These are phyloP conservation scores for Piromyces finnis DNA, from an alignment of 192 early-diverging fungal species.

Conservation along the genomic window DNA sequence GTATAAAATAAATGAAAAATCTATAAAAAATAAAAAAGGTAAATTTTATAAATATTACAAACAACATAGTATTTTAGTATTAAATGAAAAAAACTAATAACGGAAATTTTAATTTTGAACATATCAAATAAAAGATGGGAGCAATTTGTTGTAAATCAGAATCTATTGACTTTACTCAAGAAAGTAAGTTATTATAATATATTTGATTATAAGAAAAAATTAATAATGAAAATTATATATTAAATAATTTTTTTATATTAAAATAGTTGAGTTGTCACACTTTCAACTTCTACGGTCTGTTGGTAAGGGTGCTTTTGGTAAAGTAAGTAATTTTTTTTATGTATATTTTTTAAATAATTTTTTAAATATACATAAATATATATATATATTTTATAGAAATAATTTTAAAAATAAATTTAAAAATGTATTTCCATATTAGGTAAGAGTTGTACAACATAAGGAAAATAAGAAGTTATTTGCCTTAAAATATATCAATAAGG, in stretches of 20 bases:
- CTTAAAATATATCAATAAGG: slow-evolving; percentile 93
- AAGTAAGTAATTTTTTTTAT: slow-evolving; percentile 4
- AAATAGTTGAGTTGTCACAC: slow-evolving; percentile 62
- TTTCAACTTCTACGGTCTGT: slow-evolving; percentile 79
- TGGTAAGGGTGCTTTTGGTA: slow-evolving; percentile 92
- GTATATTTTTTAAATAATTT: not conserved
- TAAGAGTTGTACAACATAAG: slow-evolving; percentile 83
- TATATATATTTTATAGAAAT: not conserved
- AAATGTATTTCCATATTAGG: slow-evolving; percentile 16
- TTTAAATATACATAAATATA: not conserved
- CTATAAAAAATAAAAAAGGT: too few relatives aligned
- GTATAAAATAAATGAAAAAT: too few relatives aligned
- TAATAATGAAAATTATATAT: too few relatives aligned
- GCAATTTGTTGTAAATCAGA: not conserved
- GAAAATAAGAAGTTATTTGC: slow-evolving; percentile 59
- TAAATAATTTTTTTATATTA: not conserved
- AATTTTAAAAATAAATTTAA: not conserved
- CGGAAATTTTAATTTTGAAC: too few relatives aligned
- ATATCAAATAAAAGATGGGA: not conserved
- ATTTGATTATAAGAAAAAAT: slow-evolving; percentile 1
- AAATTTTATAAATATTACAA: too few relatives aligned
- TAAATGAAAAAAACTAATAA: too few relatives aligned
- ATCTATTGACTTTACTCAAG: not conserved
- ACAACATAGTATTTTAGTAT: too few relatives aligned
- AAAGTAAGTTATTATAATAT: not conserved